Conservation (phyloP, 345 rosid genomes). For the Anacardium occidentale region DNA sequence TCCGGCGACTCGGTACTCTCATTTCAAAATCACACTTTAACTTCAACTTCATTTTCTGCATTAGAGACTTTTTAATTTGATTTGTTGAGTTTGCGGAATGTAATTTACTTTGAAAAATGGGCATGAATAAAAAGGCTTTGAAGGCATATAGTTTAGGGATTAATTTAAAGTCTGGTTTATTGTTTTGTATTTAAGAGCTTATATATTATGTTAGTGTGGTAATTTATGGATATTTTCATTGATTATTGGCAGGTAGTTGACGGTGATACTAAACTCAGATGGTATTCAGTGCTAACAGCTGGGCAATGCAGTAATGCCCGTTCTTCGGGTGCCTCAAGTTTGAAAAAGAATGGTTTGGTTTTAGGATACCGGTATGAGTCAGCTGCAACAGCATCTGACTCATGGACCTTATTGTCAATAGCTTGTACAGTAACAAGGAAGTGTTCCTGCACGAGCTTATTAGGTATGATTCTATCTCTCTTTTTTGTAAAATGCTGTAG, state of each 20-base stretch:
- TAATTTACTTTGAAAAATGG: too few species aligned
- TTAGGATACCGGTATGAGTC: slow-evolving; percentile 56
- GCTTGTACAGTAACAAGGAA: slow-evolving; percentile 94
- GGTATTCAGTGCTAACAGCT: slow-evolving; percentile 52
- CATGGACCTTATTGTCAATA: slow-evolving; percentile 97
- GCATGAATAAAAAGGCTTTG: neutral
- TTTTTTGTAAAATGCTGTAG: neutral
- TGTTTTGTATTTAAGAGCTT: neutral
- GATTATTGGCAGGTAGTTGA: slow-evolving; percentile 39
- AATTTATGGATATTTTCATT: neutral
- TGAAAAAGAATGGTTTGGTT: slow-evolving; percentile 35
- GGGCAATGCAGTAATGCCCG: slow-evolving; percentile 31
- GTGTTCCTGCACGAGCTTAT: slow-evolving; percentile 96
- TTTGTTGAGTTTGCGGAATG: neutral
- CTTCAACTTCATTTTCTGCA: neutral
- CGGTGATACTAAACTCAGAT: slow-evolving; percentile 42
- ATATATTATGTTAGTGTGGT: neutral
- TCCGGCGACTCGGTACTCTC: slow-evolving; percentile 37
- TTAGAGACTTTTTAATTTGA: neutral
- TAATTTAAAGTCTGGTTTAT: neutral
- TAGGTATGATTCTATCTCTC: slow-evolving; percentile 43
- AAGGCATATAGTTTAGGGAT: neutral
- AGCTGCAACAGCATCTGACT: slow-evolving; percentile 69
- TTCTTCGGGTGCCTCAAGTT: slow-evolving; percentile 28
- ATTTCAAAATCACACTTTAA: neutral